phyloP scores from a whole-genome alignment of 2,329 filamentous ascomycete genomes.

The Pyricularia sp. region DNA sequence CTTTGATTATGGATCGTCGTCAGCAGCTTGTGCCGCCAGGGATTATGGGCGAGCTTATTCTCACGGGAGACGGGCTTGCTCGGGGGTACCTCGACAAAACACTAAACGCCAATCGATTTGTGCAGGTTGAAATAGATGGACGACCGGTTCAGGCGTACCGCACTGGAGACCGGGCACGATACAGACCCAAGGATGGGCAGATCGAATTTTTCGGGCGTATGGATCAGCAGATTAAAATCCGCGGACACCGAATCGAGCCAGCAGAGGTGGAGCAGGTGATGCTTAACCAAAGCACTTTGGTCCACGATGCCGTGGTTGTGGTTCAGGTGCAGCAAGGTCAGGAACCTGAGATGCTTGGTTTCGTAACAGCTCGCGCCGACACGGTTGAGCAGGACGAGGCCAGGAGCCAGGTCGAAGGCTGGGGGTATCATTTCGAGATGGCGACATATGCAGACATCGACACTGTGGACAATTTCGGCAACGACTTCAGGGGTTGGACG shows the following conservation, averaged over 20 bases:
- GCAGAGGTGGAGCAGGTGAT: slow-evolving; percentile 7
- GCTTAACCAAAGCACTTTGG: neutral
- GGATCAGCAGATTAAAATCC: slow-evolving; percentile 11
- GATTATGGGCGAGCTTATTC: slow-evolving; percentile 27
- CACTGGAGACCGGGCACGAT: slow-evolving; percentile 5
- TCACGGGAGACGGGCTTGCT: slow-evolving; percentile 29
- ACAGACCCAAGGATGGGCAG: slow-evolving; percentile 4
- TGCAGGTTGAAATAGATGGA: neutral
- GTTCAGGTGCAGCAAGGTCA: neutral
- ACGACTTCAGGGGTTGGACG: neutral
- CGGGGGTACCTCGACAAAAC: slow-evolving; percentile 22
- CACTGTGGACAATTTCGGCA: neutral
- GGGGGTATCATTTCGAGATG: no score
- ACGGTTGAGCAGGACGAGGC: no score
- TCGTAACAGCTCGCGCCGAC: no score
- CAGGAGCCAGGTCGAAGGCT: no score
- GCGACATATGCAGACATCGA: no score
- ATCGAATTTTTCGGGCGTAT: slow-evolving; percentile 10
- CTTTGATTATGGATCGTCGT: slow-evolving; percentile 30
- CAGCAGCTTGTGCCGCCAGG: slow-evolving; percentile 21
- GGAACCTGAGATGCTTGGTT: neutral
- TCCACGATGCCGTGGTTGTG: neutral
- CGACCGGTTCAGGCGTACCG: slow-evolving; percentile 3
- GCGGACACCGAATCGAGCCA: slow-evolving; percentile 10
- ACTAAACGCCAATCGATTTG: no score